Evolutionary conservation across 1,284 basidiomycete genomes (phyloP).

Genomic region (Cryptococcus amylolentus): DNA sequence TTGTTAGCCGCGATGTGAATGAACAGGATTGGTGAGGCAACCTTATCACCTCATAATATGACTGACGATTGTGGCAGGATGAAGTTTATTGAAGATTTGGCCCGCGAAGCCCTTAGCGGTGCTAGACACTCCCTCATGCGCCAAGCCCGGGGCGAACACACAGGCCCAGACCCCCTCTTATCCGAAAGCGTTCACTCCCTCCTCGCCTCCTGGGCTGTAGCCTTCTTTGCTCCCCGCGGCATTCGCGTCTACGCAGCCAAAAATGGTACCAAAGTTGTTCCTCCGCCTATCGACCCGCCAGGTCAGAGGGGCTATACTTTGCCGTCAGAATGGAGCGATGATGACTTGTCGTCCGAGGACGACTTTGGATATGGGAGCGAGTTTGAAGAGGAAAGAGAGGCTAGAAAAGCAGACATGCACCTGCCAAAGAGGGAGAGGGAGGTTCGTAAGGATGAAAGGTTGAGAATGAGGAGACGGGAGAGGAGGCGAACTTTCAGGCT

Average conservation of each 20-base stretch:
- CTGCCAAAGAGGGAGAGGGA: slow-evolving; percentile 31
- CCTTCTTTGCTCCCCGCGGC: slow-evolving; percentile 36
- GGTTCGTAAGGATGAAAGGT: slow-evolving; percentile 23
- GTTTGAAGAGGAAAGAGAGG: slow-evolving; percentile 22
- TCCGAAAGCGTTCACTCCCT: slow-evolving; percentile 31
- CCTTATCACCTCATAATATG: not conserved
- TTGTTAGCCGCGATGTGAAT: slow-evolving; percentile 34
- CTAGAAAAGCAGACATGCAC: slow-evolving; percentile 28
- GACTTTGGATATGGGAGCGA: slow-evolving; percentile 13
- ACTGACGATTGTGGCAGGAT: slow-evolving; percentile 16
- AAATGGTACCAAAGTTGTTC: slow-evolving; percentile 27
- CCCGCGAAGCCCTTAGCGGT: slow-evolving; percentile 24
- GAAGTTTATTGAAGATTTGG: slow-evolving; percentile 35
- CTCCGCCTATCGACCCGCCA: slow-evolving; percentile 27
- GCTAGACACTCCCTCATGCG: slow-evolving; percentile 15
- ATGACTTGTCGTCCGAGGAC: slow-evolving; percentile 1
- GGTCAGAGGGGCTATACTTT: slow-evolving; percentile 20
- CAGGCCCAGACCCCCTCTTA: slow-evolving; percentile 28
- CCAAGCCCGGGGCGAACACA: not conserved
- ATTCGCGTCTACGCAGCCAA: slow-evolving; percentile 35
- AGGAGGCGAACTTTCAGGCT: slow-evolving; percentile 18
- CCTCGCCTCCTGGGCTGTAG: slow-evolving; percentile 33
- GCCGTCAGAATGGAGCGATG: slow-evolving; percentile 33
- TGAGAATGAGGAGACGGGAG: slow-evolving; percentile 22
- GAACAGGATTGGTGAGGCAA: slow-evolving; percentile 35